Percentiles rank a stretch among this genome's conserved stretches.
These are phyloP conservation scores for Pseudocercospora fuligena DNA, from an alignment of 2,329 filamentous ascomycete genomes.

Conservation along the genomic window DNA sequence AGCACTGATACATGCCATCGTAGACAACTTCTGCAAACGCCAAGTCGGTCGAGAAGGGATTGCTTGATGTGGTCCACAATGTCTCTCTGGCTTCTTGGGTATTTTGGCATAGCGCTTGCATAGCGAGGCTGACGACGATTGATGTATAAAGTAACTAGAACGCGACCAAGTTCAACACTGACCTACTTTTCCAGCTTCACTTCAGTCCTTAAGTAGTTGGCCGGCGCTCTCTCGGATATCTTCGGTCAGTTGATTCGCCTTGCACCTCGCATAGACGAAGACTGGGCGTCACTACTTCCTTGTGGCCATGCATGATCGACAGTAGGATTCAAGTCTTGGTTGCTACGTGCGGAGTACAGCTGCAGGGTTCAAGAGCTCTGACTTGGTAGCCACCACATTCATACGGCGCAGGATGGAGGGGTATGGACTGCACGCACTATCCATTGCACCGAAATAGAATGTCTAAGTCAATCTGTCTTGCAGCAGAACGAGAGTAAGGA, in stretches of 20 bases:
- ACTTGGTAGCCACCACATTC: neutral
- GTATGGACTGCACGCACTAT: neutral
- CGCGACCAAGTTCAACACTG: neutral
- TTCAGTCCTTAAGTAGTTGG: neutral
- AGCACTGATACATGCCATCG: conserved; percentile 44
- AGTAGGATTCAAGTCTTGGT: neutral
- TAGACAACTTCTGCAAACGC: conserved; percentile 35
- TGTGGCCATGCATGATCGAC: neutral
- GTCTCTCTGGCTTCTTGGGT: neutral
- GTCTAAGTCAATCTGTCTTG: neutral
- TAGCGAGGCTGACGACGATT: neutral
- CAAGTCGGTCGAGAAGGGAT: neutral
- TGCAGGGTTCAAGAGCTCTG: conserved; percentile 20
- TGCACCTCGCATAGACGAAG: neutral
- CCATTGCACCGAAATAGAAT: conserved; percentile 17
- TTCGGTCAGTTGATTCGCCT: neutral
- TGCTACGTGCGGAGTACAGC: conserved; percentile 16
- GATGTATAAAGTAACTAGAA: neutral
- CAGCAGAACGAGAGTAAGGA: neutral
- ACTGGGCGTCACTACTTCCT: neutral
- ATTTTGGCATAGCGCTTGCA: neutral
- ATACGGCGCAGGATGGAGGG: conserved; percentile 15
- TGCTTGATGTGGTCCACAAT: neutral
- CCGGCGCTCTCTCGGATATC: neutral
- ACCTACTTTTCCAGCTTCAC: neutral